Evolutionary conservation across 1,284 basidiomycete genomes (phyloP), one percentile per base, ranked within the genome.

Genomic region (Cryptococcus sp.): DNA sequence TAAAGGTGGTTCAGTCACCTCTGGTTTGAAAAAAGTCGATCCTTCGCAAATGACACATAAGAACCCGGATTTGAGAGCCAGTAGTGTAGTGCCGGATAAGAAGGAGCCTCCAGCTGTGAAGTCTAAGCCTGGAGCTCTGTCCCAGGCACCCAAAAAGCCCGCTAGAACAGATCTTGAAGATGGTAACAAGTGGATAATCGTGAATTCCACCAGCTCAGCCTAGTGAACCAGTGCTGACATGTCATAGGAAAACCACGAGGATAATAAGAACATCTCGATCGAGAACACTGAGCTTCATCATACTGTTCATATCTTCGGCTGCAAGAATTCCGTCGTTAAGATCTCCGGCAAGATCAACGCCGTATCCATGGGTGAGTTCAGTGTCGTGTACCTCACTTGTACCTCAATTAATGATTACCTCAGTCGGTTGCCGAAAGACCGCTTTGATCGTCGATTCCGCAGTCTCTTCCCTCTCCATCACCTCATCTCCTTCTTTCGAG

Each of bases 11-110:
- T 86, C 87, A 13, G 86, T 98, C 54, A 98, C 95, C 6, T 90
- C 88, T 66, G 86, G 89, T 5, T 76, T 99, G 64, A 86, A 88
- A 65, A 98, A 96, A 76, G 96, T 99, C 15, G 91, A 96, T 73
- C 85, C 87, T 78, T 94, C 89, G 64, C 86, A 97, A 76, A 95
- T 95, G 93, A 98, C 93, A 5, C 96, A 99, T 81, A 98, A 99
- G 83, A 98, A 99, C 70, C 95, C 96, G 0, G 82, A 84, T 13
- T 78, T 99, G 44, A 80, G 93, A 42, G 83, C 84, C 4, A 77
- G 83, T 31, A 82, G 82, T 55, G 79, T 80, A 14, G 90, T 91
- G 23, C 38, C 77, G 59, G 65, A 80, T 49, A 63, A 63, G 57
- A 64, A 60, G 44, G 59, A 60, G 6, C 68, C 73, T 34, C 70